Conservation (phyloP, 2,329 filamentous ascomycete species). For the Fusarium oxysporum region DNA sequence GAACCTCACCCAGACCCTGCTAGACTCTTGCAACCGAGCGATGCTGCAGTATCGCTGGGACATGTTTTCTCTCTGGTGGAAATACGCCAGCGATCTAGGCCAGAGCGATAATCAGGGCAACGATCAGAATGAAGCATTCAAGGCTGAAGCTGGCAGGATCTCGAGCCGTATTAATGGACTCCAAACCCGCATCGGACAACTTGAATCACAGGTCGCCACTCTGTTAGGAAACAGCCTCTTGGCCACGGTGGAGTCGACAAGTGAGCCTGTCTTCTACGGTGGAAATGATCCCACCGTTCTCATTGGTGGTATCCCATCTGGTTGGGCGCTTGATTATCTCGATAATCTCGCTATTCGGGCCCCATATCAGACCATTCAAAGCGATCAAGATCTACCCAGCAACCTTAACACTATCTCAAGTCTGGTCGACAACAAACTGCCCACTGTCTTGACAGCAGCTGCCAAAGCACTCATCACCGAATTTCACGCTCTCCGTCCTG, state of each 20-base stretch:
- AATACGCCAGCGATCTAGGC: slow-evolving; percentile 35
- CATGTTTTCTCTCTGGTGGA: slow-evolving; percentile 58
- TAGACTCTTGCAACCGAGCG: slow-evolving; percentile 37
- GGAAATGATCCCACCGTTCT: slow-evolving; percentile 54
- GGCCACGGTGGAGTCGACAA: slow-evolving; percentile 36
- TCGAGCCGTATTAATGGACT: neutral
- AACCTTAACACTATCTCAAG: accelerated
- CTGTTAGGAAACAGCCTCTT: accelerated
- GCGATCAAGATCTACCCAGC: neutral
- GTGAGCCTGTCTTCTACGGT: slow-evolving; percentile 44
- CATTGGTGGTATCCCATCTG: slow-evolving; percentile 51
- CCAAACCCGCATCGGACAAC: neutral
- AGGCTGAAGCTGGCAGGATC: neutral
- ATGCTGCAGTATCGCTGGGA: slow-evolving; percentile 51
- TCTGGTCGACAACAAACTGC: neutral
- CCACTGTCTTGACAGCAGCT: neutral
- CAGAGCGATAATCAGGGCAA: slow-evolving; percentile 3
- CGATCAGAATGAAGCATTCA: neutral
- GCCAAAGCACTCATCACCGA: neutral
- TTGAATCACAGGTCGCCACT: neutral
- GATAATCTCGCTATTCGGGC: slow-evolving; percentile 33
- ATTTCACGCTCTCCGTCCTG: neutral
- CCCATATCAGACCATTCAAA: neutral
- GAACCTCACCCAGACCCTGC: slow-evolving; percentile 39
- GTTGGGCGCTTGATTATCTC: slow-evolving; percentile 54